Base-by-base conservation (phyloP, 306 rosid genomes). In the Malus sieversii region DNA sequence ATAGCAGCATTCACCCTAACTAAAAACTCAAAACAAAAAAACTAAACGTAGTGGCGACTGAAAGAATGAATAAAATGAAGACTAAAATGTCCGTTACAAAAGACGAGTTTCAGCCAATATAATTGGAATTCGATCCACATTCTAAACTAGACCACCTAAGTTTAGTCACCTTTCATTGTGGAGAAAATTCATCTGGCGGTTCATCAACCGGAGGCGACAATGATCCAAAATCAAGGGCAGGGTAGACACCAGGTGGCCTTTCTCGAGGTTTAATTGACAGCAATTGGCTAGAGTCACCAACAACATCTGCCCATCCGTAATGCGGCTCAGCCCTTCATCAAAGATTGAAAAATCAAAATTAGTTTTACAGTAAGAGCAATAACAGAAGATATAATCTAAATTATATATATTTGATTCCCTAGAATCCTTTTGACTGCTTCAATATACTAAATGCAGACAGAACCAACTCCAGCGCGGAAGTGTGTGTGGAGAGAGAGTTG, bases 241-340 rank as follows among this genome's bases (percentile, higher is more conserved):
- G 96, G 65, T 82, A 94, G 35, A 90, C 86, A 46, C 96, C 97
- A 22, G 93, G 96, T 44, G 98, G 97, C 86, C 89, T 87, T 85
- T 86, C 93, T 22, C 70, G 90, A 71, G 93, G 90, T 73, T 87
- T 52, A n/a, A 95, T 95, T 19, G 97, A 95, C 74, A 95, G 91
- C 70, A 95, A 83, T 70, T 87, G 98, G 81, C 84, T 89, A 20
- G 98, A 95, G 82, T 95, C 91, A 5, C 97, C 97, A 70, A 95
- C 97, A 1, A 90, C 97, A 77, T 95, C 98, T 10, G 97, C 96
- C 98, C 97, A 95, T 80, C 98, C 97, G 73, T 92, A 90, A 78
- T 95, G 97, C 73, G 98, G 98, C 71, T 90, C 97, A 6, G 97
- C 95, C 93, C 98, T 95, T 73, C 70, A 84, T 68, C 58, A 53